phyloP scores from a whole-genome alignment of 2,329 filamentous ascomycete species.

The Lecanosticta acicola region DNA sequence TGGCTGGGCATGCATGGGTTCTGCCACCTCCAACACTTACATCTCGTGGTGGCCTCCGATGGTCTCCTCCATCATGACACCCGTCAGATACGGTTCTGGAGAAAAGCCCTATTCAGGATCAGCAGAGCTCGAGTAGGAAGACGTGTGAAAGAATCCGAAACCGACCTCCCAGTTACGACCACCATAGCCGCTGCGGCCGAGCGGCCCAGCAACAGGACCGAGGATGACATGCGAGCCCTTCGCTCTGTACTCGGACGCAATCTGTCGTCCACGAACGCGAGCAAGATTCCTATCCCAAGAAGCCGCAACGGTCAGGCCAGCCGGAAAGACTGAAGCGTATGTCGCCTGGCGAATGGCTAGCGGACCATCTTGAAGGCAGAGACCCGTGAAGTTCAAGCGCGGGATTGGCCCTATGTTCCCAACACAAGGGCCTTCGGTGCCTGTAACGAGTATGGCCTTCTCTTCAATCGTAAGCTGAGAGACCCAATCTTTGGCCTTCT shows the following conservation, averaged over 20 bases:
- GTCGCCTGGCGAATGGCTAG: conserved; percentile 55
- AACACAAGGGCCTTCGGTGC: conserved; percentile 25
- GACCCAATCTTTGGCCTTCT: conserved; percentile 37
- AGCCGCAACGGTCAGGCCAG: conserved; percentile 35
- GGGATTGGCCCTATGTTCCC: conserved; percentile 28
- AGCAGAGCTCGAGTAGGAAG: background rate
- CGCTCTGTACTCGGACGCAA: conserved; percentile 32
- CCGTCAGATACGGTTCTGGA: conserved; percentile 29
- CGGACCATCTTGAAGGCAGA: conserved; percentile 49
- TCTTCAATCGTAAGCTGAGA: conserved; percentile 36
- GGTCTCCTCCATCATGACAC: conserved; percentile 25
- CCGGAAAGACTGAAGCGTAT: conserved; percentile 36
- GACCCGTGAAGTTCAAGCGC: conserved; percentile 36
- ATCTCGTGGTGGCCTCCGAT: conserved; percentile 32
- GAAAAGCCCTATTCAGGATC: conserved; percentile 20
- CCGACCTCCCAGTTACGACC: conserved; percentile 29
- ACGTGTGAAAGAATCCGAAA: background rate
- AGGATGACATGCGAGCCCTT: conserved; percentile 32
- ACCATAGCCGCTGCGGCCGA: conserved; percentile 27
- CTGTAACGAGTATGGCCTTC: conserved; percentile 36
- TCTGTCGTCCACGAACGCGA: conserved; percentile 29
- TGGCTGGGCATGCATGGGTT: background rate
- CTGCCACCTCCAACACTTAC: no score
- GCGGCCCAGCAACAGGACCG: conserved; percentile 29
- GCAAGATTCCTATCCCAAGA: conserved; percentile 37